Evolutionary conservation across 2,329 filamentous ascomycete species (phyloP), one percentile per base, ranked within the genome.

Genomic region (Dactylellina drechsleri): DNA sequence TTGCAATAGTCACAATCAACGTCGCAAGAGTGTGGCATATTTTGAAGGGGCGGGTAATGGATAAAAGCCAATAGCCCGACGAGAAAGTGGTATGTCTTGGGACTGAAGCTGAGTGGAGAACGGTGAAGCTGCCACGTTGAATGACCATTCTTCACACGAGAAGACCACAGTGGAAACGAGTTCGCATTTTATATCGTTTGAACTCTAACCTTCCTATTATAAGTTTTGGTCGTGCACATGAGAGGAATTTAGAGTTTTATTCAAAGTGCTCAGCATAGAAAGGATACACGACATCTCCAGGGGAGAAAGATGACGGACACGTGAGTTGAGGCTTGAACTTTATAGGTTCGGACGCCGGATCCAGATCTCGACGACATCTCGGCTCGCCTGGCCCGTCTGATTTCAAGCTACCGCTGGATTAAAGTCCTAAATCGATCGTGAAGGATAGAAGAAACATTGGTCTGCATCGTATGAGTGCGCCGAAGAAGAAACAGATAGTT

Each of bases 231-330:
- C 59, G 31, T 36, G 31, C 31, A 36, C 31, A 36, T 36, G 31
- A 36, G 58, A 60, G 64, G 71, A 64, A 36, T 23, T 68, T 75
- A 75, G 64, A 64, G 71, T 68, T 36, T 75, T 40, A 49, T 68
- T 75, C 43, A 18, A 41, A 52, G 12, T 26, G 23, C 66, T 70
- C 66, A 50, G 47, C 31, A 10, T 47, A 16, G 13, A 36, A 61
- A 26, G 23, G n/a, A 45, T 40, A 16, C 18, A 26, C 43, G 20
- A 28, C n/a, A 36, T 7, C 31, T 23, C 23, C 58, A 57, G 50
- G 66, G 26, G 57, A 56, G 40, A 54, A 23, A 58, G 41, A 36
- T 10, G 66, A 52, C 36, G 64, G 58, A 65, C 49, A 40, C 13
- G 52, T 49, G 2, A 36, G 31, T 41, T 36, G 10, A 52, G 20